Conservation (phyloP, 2,329 filamentous ascomycete genomes). For the Cadophora luteo-olivacea region DNA sequence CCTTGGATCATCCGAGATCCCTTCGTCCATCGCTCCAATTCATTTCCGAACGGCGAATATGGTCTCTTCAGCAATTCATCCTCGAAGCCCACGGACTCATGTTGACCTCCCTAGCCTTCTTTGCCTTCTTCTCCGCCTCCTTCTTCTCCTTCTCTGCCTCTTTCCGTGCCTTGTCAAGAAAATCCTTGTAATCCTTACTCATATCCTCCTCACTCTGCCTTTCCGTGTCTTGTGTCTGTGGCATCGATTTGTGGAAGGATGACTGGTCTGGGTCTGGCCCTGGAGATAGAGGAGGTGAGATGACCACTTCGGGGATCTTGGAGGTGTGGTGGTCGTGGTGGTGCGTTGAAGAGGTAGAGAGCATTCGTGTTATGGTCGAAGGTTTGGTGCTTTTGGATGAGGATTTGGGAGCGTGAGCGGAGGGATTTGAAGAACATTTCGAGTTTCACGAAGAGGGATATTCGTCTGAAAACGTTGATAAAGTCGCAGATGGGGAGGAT, state of each 20-base stretch:
- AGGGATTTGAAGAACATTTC: slow-evolving; percentile 37
- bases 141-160: slow-evolving; percentile 33
- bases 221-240: background rate
- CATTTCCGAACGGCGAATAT: no score
- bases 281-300: slow-evolving; percentile 15
- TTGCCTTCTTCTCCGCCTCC: slow-evolving; percentile 43
- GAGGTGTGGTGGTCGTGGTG: slow-evolving; percentile 15
- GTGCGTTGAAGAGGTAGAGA: slow-evolving; percentile 27
- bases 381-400: slow-evolving; percentile 33
- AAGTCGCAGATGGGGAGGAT: background rate
- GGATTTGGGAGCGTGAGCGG: slow-evolving; percentile 33
- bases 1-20: no score
- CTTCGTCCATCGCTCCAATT: no score
- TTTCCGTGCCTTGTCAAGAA: slow-evolving; percentile 33
- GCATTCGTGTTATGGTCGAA: slow-evolving; percentile 23
- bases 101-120: slow-evolving; percentile 51
- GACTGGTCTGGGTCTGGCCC: background rate
- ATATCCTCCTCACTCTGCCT: background rate
- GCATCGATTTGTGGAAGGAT: background rate
- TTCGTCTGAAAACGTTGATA: no score
- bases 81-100: slow-evolving; percentile 43
- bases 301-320: slow-evolving; percentile 21
- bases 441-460: no score
- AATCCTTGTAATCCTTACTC: slow-evolving; percentile 34
- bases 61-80: slow-evolving; percentile 28